A percentile compares a stretch with the other conserved stretches of the same genome.
Evolutionary conservation across 2,329 filamentous ascomycete species (phyloP).

Genomic region (Aphanoascus verrucosus): DNA sequence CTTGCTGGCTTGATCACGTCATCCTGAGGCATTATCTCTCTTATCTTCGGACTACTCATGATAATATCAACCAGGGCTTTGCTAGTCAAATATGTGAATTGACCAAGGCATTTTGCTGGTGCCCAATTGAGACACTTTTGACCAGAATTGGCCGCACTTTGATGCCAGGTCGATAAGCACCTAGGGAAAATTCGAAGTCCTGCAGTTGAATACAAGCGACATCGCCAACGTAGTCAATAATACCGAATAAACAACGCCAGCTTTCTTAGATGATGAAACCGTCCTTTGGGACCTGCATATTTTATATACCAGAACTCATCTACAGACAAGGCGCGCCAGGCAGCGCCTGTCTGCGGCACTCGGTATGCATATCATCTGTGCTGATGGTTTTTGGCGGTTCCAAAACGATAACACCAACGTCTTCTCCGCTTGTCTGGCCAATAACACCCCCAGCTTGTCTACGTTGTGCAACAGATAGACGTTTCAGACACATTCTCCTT

Average conservation of each 20-base stretch:
- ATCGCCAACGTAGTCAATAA: background rate
- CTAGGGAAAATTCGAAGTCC: too few relatives aligned
- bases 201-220: background rate
- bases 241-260: too few relatives aligned
- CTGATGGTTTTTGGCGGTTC: background rate
- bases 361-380: background rate
- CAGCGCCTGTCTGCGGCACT: background rate
- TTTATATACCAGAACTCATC: background rate
- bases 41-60: background rate
- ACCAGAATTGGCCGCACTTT: background rate
- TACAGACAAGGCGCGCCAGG: background rate
- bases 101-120: background rate
- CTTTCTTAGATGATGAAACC: too few relatives aligned
- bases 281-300: background rate
- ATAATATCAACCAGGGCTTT: too few relatives aligned
- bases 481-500: background rate
- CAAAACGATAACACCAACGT: background rate
- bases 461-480: background rate
- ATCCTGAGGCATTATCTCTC: conserved; percentile 2
- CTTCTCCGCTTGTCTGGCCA: background rate
- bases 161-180: background rate
- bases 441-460: background rate
- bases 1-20: background rate
- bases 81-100: background rate
- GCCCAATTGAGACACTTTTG: background rate